Percentiles rank a stretch among this genome's conserved stretches.
Conservation (phyloP, 441 rosid genomes). For the Gossypium lobatum region DNA sequence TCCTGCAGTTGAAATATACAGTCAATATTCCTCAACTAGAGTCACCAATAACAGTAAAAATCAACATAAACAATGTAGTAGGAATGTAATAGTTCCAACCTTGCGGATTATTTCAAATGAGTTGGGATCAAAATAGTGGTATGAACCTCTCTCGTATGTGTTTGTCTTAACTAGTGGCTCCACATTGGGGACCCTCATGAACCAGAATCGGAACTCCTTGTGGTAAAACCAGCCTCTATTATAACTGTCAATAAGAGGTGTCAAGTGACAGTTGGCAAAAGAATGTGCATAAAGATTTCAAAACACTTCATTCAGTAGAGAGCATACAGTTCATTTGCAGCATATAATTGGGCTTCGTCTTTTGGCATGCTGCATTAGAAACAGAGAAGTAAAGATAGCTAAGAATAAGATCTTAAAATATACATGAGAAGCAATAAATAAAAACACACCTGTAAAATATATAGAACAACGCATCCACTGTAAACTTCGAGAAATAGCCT, state of each 20-base stretch:
- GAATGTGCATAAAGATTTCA: slow-evolving; percentile 23
- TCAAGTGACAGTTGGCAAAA: not conserved
- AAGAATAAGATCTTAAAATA: not conserved
- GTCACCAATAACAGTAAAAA: not conserved
- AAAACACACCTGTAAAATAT: slow-evolving; percentile 74
- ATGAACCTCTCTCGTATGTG: slow-evolving; percentile 84
- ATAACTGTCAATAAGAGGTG: slow-evolving; percentile 42
- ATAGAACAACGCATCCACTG: slow-evolving; percentile 67
- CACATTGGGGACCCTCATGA: slow-evolving; percentile 54
- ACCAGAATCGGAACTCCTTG: slow-evolving; percentile 80
- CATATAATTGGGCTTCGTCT: slow-evolving; percentile 88
- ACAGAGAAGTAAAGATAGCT: not conserved
- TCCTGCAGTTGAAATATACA: slow-evolving; percentile 52
- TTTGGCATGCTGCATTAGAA: slow-evolving; percentile 80
- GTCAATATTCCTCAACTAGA: not conserved
- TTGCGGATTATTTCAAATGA: slow-evolving; percentile 63
- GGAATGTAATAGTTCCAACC: slow-evolving; percentile 32
- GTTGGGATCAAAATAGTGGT: slow-evolving; percentile 77
- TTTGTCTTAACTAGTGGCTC: slow-evolving; percentile 84
- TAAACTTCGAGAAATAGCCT: slow-evolving; percentile 68
- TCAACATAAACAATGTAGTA: not conserved
- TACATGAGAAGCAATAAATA: not conserved
- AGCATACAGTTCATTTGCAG: slow-evolving; percentile 94
- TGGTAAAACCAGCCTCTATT: slow-evolving; percentile 90
- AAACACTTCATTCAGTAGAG: slow-evolving; percentile 9